Evolutionary conservation across 352 stramenopile genomes (phyloP), one percentile per base, ranked within the genome.

Genomic region (Phytophthora hybrid): DNA sequence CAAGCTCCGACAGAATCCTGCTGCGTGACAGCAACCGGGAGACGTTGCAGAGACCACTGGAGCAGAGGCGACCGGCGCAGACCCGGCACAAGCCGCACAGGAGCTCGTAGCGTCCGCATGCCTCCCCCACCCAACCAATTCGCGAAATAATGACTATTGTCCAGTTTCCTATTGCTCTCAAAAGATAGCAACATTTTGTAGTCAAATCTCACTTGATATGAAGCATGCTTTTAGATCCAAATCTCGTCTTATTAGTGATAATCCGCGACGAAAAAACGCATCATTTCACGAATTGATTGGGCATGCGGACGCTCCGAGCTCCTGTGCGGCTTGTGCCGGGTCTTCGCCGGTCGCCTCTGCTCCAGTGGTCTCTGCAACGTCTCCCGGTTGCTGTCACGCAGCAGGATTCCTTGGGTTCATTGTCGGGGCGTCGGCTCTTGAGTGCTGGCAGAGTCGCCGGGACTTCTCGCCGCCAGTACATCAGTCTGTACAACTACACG

Each of bases 401-500:
- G 29, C 5, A 21, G 23, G 37, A 52, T 5, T 11, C 21, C 1
- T 26, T 26, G 23, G 23, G 23, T 26, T 6, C 19, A 13, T 18
- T 41, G 21, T 53, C 19, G 46, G 54, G 71, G 13, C 46, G 53
- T 67, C 59, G 60, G 23, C 44, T 21, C 14, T 71, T 67, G 4
- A 65, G 54, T 64, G 59, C 31, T 39, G 39, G 44, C 29, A 51
- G 59, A 79, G 81, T 63, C 91, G 87, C 73, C 82, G 60, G 58
- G 91, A 94, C 53, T 53, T 82, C 5, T 89, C 51, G 65, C 32
- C 26, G 80, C 69, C 81, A 91, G 47, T 91, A 91, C 66, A 76
- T 91, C 26, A 88, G 79, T 67, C 56, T 89, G 37, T 91, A 91
- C 73, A 84, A 89, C 54, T 91, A 91, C 72, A 83, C 71, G 16